Evolutionary conservation across 1,284 basidiomycete species (phyloP).

Genomic region (Malassezia furfur): DNA sequence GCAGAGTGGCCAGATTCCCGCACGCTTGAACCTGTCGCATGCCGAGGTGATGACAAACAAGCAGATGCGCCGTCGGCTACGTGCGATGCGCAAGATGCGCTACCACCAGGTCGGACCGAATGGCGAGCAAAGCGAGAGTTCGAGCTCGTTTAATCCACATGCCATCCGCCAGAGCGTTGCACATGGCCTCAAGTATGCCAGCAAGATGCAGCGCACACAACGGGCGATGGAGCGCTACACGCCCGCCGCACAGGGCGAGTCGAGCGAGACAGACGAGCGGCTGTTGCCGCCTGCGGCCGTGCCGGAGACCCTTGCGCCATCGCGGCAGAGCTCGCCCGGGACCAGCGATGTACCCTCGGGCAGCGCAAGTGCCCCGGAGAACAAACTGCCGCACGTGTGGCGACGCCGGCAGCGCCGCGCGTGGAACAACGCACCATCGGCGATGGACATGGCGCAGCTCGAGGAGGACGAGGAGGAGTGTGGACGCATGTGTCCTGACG

Average conservation of each 20-base stretch:
- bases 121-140: background rate
- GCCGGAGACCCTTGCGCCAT: background rate
- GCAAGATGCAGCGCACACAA: conserved; percentile 30
- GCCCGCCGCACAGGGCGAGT: conserved; percentile 19
- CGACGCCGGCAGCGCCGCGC: background rate
- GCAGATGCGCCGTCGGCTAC: conserved; percentile 24
- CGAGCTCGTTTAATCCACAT: background rate
- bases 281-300: conserved; percentile 1
- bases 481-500: background rate
- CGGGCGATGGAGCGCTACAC: conserved; percentile 40
- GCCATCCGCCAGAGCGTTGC: conserved; percentile 23
- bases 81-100: conserved; percentile 23
- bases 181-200: conserved; percentile 31
- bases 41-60: conserved; percentile 30
- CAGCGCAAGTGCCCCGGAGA: background rate
- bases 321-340: background rate
- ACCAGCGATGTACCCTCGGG: background rate
- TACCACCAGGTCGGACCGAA: conserved; percentile 12
- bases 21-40: conserved; percentile 26
- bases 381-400: background rate
- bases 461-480: background rate
- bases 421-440: conserved; percentile 6
- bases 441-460: background rate
- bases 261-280: conserved; percentile 19
- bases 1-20: background rate